phyloP scores from a whole-genome alignment of 179 eudicot genomes.

The Gypsophila paniculata region DNA sequence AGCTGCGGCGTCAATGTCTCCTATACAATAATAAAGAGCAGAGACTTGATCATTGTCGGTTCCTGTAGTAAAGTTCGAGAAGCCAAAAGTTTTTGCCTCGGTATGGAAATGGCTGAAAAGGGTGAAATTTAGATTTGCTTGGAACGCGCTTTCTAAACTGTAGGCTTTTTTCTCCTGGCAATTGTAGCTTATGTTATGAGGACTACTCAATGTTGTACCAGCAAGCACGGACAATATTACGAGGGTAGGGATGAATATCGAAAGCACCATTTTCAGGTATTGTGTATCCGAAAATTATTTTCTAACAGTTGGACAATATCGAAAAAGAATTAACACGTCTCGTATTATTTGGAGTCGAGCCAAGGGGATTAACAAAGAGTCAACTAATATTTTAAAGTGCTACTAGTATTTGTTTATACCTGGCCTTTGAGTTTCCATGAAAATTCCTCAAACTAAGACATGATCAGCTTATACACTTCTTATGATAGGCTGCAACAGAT shows the following conservation, averaged over 20 bases:
- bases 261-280: not conserved
- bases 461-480: too few relatives aligned
- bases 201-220: not conserved
- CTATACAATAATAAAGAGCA: conserved; percentile 9
- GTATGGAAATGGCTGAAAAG: not conserved
- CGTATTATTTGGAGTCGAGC: too few relatives aligned
- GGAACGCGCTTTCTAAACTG: not conserved
- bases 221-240: not conserved
- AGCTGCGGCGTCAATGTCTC: not conserved
- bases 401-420: too few relatives aligned
- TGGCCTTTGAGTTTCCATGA: too few relatives aligned
- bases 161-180: conserved; percentile 3
- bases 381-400: too few relatives aligned
- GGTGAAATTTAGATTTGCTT: conserved; percentile 8
- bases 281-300: too few relatives aligned
- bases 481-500: not conserved
- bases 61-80: not conserved
- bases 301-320: too few relatives aligned
- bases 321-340: not conserved
- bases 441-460: too few relatives aligned
- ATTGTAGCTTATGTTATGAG: not conserved
- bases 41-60: not conserved
- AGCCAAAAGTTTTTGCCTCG: not conserved
- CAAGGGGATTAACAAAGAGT: too few relatives aligned
- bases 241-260: not conserved